phyloP scores from a whole-genome alignment of 805 yeast genomes.

The Kuraishia piskuri region DNA sequence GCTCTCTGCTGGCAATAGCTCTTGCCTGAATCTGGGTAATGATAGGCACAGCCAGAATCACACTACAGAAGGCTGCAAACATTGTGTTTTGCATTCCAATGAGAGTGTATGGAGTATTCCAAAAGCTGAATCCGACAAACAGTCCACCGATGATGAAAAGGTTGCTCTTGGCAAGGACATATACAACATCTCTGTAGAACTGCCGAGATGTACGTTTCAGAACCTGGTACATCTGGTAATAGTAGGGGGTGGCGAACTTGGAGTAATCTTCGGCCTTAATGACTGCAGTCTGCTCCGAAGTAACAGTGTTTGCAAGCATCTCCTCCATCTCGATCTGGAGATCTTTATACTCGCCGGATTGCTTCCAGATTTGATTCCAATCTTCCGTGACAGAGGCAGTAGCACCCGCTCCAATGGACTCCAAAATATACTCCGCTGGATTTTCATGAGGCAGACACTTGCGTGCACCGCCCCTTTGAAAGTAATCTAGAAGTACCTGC shows the following conservation, averaged over 20 bases:
- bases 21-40: constrained; percentile 52
- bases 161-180: constrained; percentile 52
- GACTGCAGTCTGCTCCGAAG: constrained; percentile 3
- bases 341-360: constrained; percentile 17
- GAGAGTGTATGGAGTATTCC: constrained; percentile 37
- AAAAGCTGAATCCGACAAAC: constrained; percentile 68
- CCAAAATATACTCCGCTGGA: constrained; percentile 36
- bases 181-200: constrained; percentile 54
- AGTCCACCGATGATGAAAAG: constrained; percentile 39
- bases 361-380: constrained; percentile 24
- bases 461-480: constrained; percentile 29
- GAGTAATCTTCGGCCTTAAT: constrained; percentile 6
- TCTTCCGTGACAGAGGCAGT: constrained; percentile 27
- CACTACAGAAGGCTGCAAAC: constrained; percentile 52
- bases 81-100: constrained; percentile 48
- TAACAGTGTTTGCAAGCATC: constrained; percentile 13
- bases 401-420: constrained; percentile 36
- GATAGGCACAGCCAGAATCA: constrained; percentile 46
- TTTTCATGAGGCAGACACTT: constrained; percentile 29
- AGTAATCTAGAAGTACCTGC: constrained; percentile 21
- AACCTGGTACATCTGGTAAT: constrained; percentile 33
- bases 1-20: constrained; percentile 43
- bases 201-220: constrained; percentile 31
- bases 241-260: constrained; percentile 31
- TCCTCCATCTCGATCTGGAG: constrained; percentile 11